phyloP scores from a whole-genome alignment of 257 asterid genomes.

The Salvia rosmarinus region DNA sequence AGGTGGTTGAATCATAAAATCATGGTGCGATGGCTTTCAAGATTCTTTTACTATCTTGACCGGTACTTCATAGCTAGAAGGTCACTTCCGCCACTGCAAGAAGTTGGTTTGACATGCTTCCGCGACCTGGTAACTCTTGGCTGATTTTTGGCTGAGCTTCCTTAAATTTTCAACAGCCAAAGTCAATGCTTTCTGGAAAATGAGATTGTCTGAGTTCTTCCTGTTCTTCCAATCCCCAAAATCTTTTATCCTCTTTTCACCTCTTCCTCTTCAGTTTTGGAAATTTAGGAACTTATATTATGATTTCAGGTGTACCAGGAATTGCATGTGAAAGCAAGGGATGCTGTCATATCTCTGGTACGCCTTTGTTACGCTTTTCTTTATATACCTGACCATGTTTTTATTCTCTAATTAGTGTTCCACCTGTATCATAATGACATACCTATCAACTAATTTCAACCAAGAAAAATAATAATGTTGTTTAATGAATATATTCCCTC shows the following conservation, averaged over 20 bases:
- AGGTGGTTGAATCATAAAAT: conserved; percentile 92
- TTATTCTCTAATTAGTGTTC: conserved; percentile 13
- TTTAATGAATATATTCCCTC: no score
- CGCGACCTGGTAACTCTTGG: conserved; percentile 66
- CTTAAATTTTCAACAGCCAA: neutral
- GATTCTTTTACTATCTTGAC: conserved; percentile 85
- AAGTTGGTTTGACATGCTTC: conserved; percentile 91
- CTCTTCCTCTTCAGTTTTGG: neutral
- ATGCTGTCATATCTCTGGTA: conserved; percentile 77
- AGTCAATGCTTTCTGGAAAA: neutral
- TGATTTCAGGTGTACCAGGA: conserved; percentile 78
- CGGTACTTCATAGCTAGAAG: conserved; percentile 94
- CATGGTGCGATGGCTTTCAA: conserved; percentile 97
- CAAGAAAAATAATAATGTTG: no score
- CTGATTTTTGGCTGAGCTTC: conserved; percentile 16
- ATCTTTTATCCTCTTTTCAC: neutral
- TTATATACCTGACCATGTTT: neutral
- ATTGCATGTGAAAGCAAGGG: conserved; percentile 76
- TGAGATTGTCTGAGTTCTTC: neutral
- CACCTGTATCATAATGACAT: no score
- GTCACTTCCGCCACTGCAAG: conserved; percentile 87
- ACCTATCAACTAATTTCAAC: no score
- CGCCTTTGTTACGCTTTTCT: neutral
- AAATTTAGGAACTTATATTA: conserved; percentile 30
- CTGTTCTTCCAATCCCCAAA: neutral